Base-by-base conservation (phyloP, 306 rosid genomes). In the Prunus persica region DNA sequence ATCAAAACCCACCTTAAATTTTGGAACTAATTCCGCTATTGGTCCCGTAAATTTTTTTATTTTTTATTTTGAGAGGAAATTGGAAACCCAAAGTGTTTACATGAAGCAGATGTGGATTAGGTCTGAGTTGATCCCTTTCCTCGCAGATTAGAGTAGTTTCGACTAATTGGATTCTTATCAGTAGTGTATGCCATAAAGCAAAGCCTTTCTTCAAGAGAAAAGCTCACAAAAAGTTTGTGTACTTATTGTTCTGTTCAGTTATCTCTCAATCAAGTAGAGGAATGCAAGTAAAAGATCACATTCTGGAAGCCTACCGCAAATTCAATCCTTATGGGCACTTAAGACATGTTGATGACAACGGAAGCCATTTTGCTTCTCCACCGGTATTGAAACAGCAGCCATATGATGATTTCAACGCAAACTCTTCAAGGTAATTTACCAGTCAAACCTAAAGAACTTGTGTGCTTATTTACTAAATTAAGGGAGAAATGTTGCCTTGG, bases 261-360 rank as follows among this genome's bases (percentile, higher is more conserved):
- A 45, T 89, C 63, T 84, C 89, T 30, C 91, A 81, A 18, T 56
- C 69, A 38, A 72, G 52, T 61, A 85, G 75, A 50, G 70, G 80
- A 67, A 82, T 70, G 77, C 89, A 82, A 34, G 91, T 89, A 86
- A 86, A 82, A 19, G 78, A 81, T 69, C 86, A 81, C 27, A 77
- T 85, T 18, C 27, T 78, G 79, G 87, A 85, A 62, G 73, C 87
- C 84, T 85, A 85, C 68, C 86, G 81, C 71, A 82, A 89, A 75
- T 77, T 79, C n/a, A 78, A 82, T 76, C 84, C 28, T 28, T 75
- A 77, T 78, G 78, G 84, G 54, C 85, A 80, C 55, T 77, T 77
- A 79, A 89, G 87, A 69, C 76, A 69, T 74, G 71, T 82, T 3
- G 66, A 10, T 3, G 52, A 82, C 3, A 78, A 52, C 67, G 62